Base-by-base conservation (phyloP, 23 red algal genomes). In the Gracilaria vermiculophylla region DNA sequence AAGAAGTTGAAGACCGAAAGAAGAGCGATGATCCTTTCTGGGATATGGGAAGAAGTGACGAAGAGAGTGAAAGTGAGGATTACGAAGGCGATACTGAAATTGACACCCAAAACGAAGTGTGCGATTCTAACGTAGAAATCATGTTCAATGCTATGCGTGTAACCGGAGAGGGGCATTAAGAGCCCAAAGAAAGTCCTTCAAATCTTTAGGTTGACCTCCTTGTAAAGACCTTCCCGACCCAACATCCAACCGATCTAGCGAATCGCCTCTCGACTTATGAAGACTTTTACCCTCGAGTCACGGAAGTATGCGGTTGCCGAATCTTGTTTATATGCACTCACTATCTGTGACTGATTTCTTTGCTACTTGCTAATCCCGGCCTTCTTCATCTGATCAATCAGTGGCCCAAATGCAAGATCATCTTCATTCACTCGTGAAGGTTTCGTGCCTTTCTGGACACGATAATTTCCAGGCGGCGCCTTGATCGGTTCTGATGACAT, bases 341-440 rank as follows among this genome's bases (percentile, higher is more conserved):
- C 67, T 48, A 42, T 37, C 36, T 47, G 67, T 45, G 67, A 28
- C 67, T 73, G 44, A 60, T 40, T 64, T 35, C 25, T 34, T 19
- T 19, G 44, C 67, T 88, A 78, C 44, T 88, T 88, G 82, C 83
- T 72, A 70, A 94, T 76, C 60, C 70, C 57, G 13, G 92, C 49
- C 49, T 94, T 94, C 62, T 94, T 94, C 92, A 94, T 80, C 51
- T 86, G 76, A 69, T 94, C 92, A 32, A 94, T 50, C 55, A 94
- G 56, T 2, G 70, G 73, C 3, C 82, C 83, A 31, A 94, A 94
- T 28, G 81, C 83, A 51, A 80, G 34, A 76, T 94, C 92, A 27
- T 82, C 83, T 25, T 85, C 81, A 62, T 94, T 94, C 58, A 94
- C 82, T 29, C 83, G 35, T 45, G 73, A 70, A 17, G 92, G 55